Evolutionary conservation across 2,329 filamentous ascomycete species (phyloP).

Genomic region (Tolypocladium capitatum): DNA sequence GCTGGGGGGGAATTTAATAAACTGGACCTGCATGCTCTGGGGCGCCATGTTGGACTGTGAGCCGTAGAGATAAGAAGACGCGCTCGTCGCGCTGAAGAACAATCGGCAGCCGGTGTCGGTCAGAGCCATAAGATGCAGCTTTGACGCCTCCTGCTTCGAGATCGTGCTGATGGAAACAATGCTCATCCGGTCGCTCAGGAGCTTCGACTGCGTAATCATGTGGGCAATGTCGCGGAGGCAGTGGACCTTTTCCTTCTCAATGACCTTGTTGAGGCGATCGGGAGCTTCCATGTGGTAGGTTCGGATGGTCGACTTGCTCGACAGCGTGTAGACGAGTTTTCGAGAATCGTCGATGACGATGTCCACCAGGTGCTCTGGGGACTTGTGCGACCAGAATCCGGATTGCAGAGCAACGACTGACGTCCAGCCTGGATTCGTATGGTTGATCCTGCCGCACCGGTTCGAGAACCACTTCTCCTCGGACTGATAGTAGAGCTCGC

Average conservation of each 20-base stretch:
- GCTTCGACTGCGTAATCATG: slow-evolving; percentile 60
- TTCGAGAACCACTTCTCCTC: slow-evolving; percentile 95
- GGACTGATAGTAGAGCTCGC: slow-evolving; percentile 91
- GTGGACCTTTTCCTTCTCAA: slow-evolving; percentile 49
- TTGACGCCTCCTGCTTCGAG: slow-evolving; percentile 61
- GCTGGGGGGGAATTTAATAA: slow-evolving; percentile 81
- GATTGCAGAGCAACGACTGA: slow-evolving; percentile 43
- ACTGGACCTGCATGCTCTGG: slow-evolving; percentile 94
- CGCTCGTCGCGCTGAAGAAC: slow-evolving; percentile 80
- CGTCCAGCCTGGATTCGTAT: slow-evolving; percentile 61
- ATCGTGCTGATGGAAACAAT: slow-evolving; percentile 84
- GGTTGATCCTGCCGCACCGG: slow-evolving; percentile 77
- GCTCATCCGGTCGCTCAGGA: slow-evolving; percentile 55
- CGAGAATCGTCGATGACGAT: slow-evolving; percentile 83
- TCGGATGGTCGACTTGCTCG: slow-evolving; percentile 74
- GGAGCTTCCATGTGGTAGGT: slow-evolving; percentile 73
- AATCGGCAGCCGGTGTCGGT: slow-evolving; percentile 84
- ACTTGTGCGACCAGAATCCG: slow-evolving; percentile 36
- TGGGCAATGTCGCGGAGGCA: slow-evolving; percentile 67
- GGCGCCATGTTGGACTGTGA: slow-evolving; percentile 53
- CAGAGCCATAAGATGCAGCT: slow-evolving; percentile 78
- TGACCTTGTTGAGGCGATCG: slow-evolving; percentile 47
- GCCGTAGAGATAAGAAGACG: slow-evolving; percentile 51
- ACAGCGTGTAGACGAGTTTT: slow-evolving; percentile 82
- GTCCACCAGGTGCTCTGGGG: slow-evolving; percentile 54